These are phyloP conservation scores for Dictyostelium capitatum DNA, from an alignment of 78 protist species.

Conservation along the genomic window DNA sequence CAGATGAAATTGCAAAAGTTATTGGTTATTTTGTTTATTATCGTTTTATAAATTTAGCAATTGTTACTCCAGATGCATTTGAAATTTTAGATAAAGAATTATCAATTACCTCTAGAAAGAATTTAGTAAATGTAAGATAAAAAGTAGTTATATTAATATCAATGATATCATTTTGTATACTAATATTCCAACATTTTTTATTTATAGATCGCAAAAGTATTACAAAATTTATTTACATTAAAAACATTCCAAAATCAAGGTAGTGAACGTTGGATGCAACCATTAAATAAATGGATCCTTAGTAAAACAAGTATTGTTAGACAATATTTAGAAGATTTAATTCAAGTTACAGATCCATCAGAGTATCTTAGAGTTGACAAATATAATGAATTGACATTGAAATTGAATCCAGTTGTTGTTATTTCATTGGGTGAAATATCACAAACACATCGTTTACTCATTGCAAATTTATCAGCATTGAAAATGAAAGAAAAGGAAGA, in stretches of 20 bases:
- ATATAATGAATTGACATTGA: slow-evolving; percentile 83
- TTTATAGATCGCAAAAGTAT: slow-evolving; percentile 78
- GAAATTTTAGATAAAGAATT: slow-evolving; percentile 64
- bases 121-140: slow-evolving; percentile 44
- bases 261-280: slow-evolving; percentile 78
- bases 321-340: slow-evolving; percentile 78
- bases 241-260: slow-evolving; percentile 83
- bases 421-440: slow-evolving; percentile 70
- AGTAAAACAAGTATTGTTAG: slow-evolving; percentile 40
- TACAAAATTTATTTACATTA: slow-evolving; percentile 76
- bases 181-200: neutral
- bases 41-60: slow-evolving; percentile 87
- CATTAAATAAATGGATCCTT: slow-evolving; percentile 77
- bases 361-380: slow-evolving; percentile 77
- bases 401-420: slow-evolving; percentile 76
- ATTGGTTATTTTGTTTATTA: slow-evolving; percentile 78
- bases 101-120: slow-evolving; percentile 64
- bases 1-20: slow-evolving; percentile 81
- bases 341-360: slow-evolving; percentile 79
- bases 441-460: slow-evolving; percentile 65
- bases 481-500: slow-evolving; percentile 81
- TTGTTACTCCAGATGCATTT: slow-evolving; percentile 82
- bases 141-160: neutral
- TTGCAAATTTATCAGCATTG: slow-evolving; percentile 32
- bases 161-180: neutral